These are phyloP conservation scores for Aspergillus intermedius DNA, from an alignment of 2,329 filamentous ascomycete genomes.

Conservation along the genomic window DNA sequence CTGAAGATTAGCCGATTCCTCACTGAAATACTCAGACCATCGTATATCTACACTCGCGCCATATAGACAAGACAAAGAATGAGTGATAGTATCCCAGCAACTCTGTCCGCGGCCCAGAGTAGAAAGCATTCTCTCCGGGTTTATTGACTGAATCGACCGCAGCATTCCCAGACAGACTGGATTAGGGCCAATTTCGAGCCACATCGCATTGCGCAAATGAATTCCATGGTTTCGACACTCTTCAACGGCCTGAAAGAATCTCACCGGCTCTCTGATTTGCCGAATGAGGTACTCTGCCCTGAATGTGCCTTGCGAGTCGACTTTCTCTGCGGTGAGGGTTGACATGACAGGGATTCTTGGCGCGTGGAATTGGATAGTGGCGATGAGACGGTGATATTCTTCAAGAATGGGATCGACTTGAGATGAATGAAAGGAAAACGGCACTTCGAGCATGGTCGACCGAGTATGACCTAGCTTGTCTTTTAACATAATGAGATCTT, in stretches of 20 bases:
- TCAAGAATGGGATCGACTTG: constrained; percentile 4
- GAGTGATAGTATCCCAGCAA: constrained; percentile 57
- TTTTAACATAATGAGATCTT: background rate
- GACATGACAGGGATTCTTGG: constrained; percentile 60
- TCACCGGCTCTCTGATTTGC: constrained; percentile 61
- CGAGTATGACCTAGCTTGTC: background rate
- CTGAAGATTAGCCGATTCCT: constrained; percentile 53
- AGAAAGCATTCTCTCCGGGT: background rate
- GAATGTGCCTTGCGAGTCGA: constrained; percentile 52
- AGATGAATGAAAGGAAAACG: constrained; percentile 3
- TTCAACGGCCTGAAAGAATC: constrained; percentile 58
- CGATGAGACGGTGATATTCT: background rate
- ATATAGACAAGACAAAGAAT: constrained; percentile 56
- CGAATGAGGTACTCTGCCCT: constrained; percentile 57
- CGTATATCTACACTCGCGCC: constrained; percentile 57
- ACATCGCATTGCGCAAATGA: constrained; percentile 62
- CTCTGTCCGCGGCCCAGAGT: constrained; percentile 58
- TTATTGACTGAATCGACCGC: constrained; percentile 48
- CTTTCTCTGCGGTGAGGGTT: constrained; percentile 56
- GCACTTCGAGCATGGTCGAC: background rate
- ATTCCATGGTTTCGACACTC: constrained; percentile 51
- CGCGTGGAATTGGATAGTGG: constrained; percentile 41
- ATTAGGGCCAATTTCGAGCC: constrained; percentile 67
- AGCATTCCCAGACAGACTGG: constrained; percentile 64
- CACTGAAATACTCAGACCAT: constrained; percentile 64